Percentiles rank a stretch among this genome's conserved stretches.
These are phyloP conservation scores for Iris macrosiphon DNA, from an alignment of 106 monocot genomes.

Conservation along the genomic window DNA sequence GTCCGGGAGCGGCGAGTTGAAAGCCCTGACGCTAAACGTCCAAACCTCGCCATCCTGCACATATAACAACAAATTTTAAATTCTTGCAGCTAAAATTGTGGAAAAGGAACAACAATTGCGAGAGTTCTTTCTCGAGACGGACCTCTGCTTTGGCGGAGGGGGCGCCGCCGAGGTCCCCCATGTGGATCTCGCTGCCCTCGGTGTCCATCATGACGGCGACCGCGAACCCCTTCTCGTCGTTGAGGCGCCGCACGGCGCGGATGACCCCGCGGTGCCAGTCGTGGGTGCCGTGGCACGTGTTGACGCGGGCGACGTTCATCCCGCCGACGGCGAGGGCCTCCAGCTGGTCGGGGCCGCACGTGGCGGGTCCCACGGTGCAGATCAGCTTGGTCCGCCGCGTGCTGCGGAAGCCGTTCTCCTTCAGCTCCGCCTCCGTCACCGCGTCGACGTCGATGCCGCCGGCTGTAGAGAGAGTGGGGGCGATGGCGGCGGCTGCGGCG, in stretches of 20 bases:
- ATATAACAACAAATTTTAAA: background rate
- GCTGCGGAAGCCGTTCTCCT: constrained; percentile 92
- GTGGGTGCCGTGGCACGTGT: constrained; percentile 95
- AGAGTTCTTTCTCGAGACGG: too few relatives aligned
- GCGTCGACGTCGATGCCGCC: constrained; percentile 67
- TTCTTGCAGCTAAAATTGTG: too few relatives aligned
- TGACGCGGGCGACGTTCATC: constrained; percentile 94
- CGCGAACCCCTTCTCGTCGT: constrained; percentile 93
- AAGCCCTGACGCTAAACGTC: constrained; percentile 89
- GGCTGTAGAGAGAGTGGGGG: too few relatives aligned
- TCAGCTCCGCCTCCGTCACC: constrained; percentile 88
- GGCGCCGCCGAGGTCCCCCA: constrained; percentile 64
- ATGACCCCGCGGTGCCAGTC: constrained; percentile 90
- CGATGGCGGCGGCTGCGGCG: background rate
- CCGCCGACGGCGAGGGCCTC: constrained; percentile 97
- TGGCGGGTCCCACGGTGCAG: constrained; percentile 94
- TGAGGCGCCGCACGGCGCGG: constrained; percentile 58
- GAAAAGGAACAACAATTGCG: background rate
- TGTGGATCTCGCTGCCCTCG: constrained; percentile 84
- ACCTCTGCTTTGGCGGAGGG: constrained; percentile 70
- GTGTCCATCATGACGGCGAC: constrained; percentile 91
- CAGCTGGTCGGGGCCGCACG: constrained; percentile 67
- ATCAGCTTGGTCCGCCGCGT: constrained; percentile 85
- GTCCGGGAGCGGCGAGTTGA: constrained; percentile 75
- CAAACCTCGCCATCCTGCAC: constrained; percentile 95